Evolutionary conservation across 2,329 filamentous ascomycete genomes (phyloP).

Genomic region (Mariannaea elegans): DNA sequence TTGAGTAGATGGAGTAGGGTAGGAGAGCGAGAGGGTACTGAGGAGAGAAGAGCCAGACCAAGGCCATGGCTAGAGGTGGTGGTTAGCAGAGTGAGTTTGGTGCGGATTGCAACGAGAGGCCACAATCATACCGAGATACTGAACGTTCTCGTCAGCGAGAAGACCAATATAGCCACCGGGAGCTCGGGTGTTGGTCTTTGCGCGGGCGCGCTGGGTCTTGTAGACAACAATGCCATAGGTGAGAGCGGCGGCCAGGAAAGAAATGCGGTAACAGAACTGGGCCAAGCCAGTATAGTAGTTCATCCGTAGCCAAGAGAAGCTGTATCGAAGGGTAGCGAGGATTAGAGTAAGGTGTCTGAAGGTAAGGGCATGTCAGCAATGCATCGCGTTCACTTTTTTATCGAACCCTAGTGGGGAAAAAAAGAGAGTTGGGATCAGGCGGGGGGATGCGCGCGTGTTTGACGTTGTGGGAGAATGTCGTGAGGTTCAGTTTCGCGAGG

Average conservation of each 20-base stretch:
- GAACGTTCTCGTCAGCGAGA: slow-evolving; percentile 91
- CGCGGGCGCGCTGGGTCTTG: slow-evolving; percentile 91
- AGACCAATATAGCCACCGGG: slow-evolving; percentile 70
- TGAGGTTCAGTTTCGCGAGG: slow-evolving; percentile 13
- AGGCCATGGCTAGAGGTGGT: slow-evolving; percentile 76
- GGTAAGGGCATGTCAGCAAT: slow-evolving; percentile 23
- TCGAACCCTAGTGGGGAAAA: not conserved
- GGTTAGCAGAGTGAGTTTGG: slow-evolving; percentile 22
- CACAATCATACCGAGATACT: slow-evolving; percentile 79
- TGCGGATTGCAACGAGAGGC: not conserved
- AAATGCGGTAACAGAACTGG: slow-evolving; percentile 85
- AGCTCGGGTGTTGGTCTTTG: slow-evolving; percentile 74
- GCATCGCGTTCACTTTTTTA: slow-evolving; percentile 4
- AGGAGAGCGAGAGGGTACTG: slow-evolving; percentile 91
- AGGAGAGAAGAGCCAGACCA: slow-evolving; percentile 92
- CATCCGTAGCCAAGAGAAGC: slow-evolving; percentile 86
- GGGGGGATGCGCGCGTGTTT: slow-evolving; percentile 29
- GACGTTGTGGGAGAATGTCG: not conserved
- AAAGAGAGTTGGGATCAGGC: not conserved
- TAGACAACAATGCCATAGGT: slow-evolving; percentile 99
- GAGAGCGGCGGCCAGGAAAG: slow-evolving; percentile 86
- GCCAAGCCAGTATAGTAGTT: slow-evolving; percentile 84
- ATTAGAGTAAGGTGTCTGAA: slow-evolving; percentile 86
- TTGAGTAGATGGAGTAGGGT: slow-evolving; percentile 94
- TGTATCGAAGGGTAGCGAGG: slow-evolving; percentile 82